Percentiles rank a stretch among this genome's conserved stretches.
phyloP scores from a whole-genome alignment of 305 asterid genomes.

The Vinca major region DNA sequence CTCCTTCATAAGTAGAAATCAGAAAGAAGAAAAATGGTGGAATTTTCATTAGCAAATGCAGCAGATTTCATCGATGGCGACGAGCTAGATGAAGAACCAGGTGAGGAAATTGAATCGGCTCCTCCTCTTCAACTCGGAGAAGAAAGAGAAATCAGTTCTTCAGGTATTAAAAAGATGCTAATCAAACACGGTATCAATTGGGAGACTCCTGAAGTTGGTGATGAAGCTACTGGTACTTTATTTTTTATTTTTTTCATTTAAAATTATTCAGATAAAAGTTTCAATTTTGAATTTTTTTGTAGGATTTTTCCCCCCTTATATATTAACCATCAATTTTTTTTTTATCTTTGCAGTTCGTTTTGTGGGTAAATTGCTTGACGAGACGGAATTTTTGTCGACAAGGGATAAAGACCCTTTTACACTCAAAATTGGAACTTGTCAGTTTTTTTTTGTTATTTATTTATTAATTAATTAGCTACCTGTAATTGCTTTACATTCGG shows the following conservation, averaged over 20 bases:
- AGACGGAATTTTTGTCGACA: conserved; percentile 44
- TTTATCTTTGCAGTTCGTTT: conserved; percentile 41
- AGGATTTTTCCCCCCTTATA: background rate
- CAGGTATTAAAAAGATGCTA: conserved; percentile 58
- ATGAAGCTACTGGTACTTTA: conserved; percentile 40
- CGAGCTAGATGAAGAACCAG: conserved; percentile 51
- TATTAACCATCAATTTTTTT: background rate
- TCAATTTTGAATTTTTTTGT: background rate
- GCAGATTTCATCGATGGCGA: conserved; percentile 41
- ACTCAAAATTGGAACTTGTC: conserved; percentile 54
- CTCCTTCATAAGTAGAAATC: too few relatives aligned
- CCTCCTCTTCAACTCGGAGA: conserved; percentile 57
- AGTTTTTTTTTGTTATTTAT: conserved; percentile 10
- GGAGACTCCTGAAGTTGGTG: conserved; percentile 58
- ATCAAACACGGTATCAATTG: conserved; percentile 38
- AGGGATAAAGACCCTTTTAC: conserved; percentile 36
- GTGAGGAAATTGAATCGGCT: conserved; percentile 66
- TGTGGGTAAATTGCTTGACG: conserved; percentile 47
- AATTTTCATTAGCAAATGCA: conserved; percentile 44
- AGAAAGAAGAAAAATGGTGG: conserved; percentile 30
- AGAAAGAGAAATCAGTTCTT: conserved; percentile 45
- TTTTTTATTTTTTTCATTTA: background rate
- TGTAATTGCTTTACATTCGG: conserved; percentile 1
- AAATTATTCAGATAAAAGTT: background rate
- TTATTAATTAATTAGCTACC: background rate